A percentile compares a stretch with the other conserved stretches of the same genome.
phyloP scores from a whole-genome alignment of 148 eudicot species.

The Rhododendron ovatum region DNA sequence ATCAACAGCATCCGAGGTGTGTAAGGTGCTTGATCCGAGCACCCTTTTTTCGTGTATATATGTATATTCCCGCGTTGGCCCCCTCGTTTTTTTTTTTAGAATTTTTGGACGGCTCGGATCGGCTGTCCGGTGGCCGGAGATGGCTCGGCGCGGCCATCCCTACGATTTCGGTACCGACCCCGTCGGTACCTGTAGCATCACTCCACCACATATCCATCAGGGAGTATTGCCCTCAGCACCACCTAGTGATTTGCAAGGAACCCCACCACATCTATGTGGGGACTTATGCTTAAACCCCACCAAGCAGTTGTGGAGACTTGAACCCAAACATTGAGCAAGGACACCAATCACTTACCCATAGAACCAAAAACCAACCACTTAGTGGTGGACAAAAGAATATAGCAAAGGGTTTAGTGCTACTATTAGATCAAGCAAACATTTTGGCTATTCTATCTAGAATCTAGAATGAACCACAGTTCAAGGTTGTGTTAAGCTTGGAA shows the following conservation, averaged over 20 bases:
- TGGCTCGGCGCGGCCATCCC: no score
- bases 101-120: no score
- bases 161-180: no score
- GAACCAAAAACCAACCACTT: not conserved
- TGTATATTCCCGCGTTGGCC: no score
- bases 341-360: not conserved
- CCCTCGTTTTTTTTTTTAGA: no score
- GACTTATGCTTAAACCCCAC: not conserved
- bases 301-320: not conserved
- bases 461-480: not conserved
- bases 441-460: not conserved
- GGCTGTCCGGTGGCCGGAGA: no score
- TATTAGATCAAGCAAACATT: not conserved
- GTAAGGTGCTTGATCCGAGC: no score
- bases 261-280: not conserved
- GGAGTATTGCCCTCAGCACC: not conserved
- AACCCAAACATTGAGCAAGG: not conserved
- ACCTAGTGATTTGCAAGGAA: not conserved
- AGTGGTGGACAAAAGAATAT: not conserved
- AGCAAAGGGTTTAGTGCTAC: not conserved
- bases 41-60: no score
- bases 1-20: no score
- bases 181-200: no score
- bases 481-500: not conserved
- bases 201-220: not conserved